Base-by-base conservation (phyloP, 2,329 filamentous ascomycete species). In the Beauveria brongniartii region DNA sequence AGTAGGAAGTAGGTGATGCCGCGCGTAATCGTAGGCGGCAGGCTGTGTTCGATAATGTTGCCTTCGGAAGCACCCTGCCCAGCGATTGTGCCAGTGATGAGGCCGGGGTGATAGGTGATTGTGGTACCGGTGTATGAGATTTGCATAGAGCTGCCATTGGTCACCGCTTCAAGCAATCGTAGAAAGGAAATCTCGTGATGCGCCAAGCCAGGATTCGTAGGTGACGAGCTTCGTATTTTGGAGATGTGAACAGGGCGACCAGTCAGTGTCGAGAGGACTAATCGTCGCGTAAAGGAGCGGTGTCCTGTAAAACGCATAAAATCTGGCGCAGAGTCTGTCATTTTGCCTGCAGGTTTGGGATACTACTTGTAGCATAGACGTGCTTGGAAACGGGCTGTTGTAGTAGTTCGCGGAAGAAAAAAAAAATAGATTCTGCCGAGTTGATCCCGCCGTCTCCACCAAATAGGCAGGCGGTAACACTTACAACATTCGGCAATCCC, bases 101-200 rank as follows among this genome's bases (percentile, higher is more conserved):
- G 80, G 41, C 94, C 94, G 0, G 94, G 94, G 66, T 90, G 89
- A 77, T 95, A 99, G 43, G 92, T 88, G 61, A 99, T 84, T 1
- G 91, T 92, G 0, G 94, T 97, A 71, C 94, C 94, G 1, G 92
- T 97, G 77, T 96, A 94, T 12, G 92, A 96, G 67, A 99, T 96
- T 70, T 97, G 92, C 77, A 97, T 91, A 61, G 89, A 87, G 62
- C 90, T 90, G 76, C 94, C 94, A 80, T 99, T 99, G 70, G 94
- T 99, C 69, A 99, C 82, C 67, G 91, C 84, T 74, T 97, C 94
- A 70, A 99, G 87, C 20, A 99, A 89, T 61, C 94, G 92, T 37
- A 99, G 83, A 74, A 99, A 93, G 52, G 94, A 97, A 69, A 97
- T 87, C 77, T 99, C 94, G 78, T 96, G 89, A 54, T 91, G 88